phyloP scores from a whole-genome alignment of 192 early-diverging fungal genomes.

The Podila minutissima region DNA sequence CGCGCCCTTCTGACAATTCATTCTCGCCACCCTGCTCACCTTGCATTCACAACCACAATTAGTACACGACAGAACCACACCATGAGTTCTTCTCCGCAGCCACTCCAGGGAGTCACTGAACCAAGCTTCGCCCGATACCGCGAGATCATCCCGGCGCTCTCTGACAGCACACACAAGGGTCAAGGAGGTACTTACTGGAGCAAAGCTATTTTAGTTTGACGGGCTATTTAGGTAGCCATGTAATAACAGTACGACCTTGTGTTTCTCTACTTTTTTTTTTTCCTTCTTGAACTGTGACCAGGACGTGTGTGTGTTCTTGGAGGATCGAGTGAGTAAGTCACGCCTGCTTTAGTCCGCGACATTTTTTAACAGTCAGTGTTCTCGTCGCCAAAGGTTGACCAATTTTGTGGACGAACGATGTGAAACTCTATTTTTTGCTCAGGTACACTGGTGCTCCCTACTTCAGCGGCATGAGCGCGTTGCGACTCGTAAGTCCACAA shows the following conservation, averaged over 20 bases:
- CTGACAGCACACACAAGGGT: conserved; percentile 74
- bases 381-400: neutral
- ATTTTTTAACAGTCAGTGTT: neutral
- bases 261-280: neutral
- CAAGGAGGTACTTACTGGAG: conserved; percentile 70
- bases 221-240: neutral
- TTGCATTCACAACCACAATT: no score
- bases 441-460: conserved; percentile 95
- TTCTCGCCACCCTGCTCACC: no score
- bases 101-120: conserved; percentile 1
- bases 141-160: conserved; percentile 67
- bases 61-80: no score
- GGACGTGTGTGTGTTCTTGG: conserved; percentile 80
- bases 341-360: neutral
- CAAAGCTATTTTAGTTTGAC: neutral
- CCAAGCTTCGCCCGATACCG: conserved; percentile 28
- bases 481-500: conserved; percentile 67
- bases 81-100: neutral
- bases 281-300: conserved; percentile 24
- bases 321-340: conserved; percentile 85
- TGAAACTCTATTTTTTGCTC: neutral
- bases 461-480: conserved; percentile 79
- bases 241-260: neutral
- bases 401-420: neutral
- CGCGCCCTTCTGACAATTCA: no score